Base-by-base conservation (phyloP, 164 flowering plant species). In the Berberis thunbergii region DNA sequence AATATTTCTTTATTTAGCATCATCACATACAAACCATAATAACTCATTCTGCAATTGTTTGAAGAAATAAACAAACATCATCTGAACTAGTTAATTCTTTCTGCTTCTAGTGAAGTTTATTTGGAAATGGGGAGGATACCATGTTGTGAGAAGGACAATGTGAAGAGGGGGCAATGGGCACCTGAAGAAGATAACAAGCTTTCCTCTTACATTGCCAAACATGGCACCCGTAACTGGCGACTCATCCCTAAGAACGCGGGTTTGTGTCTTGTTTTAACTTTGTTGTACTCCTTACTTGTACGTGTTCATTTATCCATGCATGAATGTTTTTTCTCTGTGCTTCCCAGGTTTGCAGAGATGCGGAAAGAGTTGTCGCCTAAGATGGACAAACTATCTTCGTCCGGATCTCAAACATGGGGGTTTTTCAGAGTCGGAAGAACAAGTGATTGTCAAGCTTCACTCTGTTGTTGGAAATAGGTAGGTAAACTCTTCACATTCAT, bases 171-270 rank as follows among this genome's bases (percentile, higher is more conserved):
- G 1, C 97, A 91, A 63, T 94, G 97, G 99, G 89, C 97, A 0
- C 97, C 97, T 1, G 96, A 94, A 70, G 97, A 94, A 77, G 97
- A 91, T 76, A 87, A 83, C 76, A 94, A 94, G 78, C 89, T 94
- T 38, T 78, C 95, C 44, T 85, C 97, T 26, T 91, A 94, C 75
- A 91, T 91, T 43, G 93, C 97, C 60, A 95, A 87, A 68, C 94
- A 94, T 54, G 96, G 97, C 66, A 91, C 99, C 66, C 89, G 96
- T 5, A 91, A 94, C 68, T 94, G 99, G 96, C 93, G 99, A 52
- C 95, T 89, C 79, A 91, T 91, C 64, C 97, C 99, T 59, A 91
- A 89, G 73, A 89, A 94, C 73, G 99, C 96, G 56, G 97, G 97
- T 89, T 44, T 40, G 12, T 41, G 2, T 43, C 58, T 45, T 4